A percentile compares a stretch with the other conserved stretches of the same genome.
phyloP scores from a whole-genome alignment of 169 alveolate genomes.

The Ichthyophthirius multifiliis region DNA sequence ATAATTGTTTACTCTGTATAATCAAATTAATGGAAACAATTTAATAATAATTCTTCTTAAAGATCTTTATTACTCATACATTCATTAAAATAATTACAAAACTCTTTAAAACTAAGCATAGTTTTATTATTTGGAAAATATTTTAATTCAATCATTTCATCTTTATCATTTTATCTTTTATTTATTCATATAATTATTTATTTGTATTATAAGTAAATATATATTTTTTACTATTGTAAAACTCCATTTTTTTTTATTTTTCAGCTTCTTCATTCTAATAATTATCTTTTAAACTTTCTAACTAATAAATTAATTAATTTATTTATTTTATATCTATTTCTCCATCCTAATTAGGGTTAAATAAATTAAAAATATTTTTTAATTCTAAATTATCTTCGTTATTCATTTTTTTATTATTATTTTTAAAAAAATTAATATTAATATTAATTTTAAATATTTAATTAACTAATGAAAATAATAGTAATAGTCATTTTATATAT shows the following conservation, averaged over 20 bases:
- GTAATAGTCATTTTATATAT: no score
- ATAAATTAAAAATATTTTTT: neutral
- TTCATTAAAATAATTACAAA: conserved; percentile 26
- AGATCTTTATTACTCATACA: conserved; percentile 29
- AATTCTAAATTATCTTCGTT: neutral
- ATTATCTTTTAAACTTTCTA: neutral
- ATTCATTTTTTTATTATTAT: no score
- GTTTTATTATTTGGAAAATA: conserved; percentile 37
- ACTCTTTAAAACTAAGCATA: conserved; percentile 18
- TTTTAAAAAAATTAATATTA: no score
- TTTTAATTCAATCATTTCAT: conserved; percentile 20
- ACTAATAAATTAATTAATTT: neutral
- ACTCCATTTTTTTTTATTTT: neutral
- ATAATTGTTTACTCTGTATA: neutral
- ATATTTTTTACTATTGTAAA: neutral
- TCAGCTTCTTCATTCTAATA: neutral
- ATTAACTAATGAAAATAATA: no score
- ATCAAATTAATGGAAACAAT: conserved; percentile 19
- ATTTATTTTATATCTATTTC: conserved; percentile 5
- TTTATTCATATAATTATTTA: neutral
- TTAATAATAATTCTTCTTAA: conserved; percentile 18
- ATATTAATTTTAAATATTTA: no score
- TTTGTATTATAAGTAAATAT: neutral
- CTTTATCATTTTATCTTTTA: neutral
- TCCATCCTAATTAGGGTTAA: neutral